phyloP scores from a whole-genome alignment of 139 green algal species.

The Micromonas pusilla region DNA sequence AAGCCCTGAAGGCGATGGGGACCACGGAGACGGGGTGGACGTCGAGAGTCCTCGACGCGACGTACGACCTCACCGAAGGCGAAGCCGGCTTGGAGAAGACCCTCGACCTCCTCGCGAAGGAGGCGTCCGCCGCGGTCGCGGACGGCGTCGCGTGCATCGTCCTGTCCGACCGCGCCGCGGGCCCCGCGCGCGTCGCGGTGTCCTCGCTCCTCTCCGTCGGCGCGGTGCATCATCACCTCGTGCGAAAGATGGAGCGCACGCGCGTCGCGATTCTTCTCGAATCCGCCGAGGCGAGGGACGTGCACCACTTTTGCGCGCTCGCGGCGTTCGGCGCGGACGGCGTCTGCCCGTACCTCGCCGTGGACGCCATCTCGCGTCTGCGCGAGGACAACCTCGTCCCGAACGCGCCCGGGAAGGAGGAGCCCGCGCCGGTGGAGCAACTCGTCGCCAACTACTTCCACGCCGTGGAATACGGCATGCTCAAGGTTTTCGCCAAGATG shows the following conservation, averaged over 20 bases:
- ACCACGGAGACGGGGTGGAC: conserved; percentile 37
- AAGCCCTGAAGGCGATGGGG: conserved; percentile 58
- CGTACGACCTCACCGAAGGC: conserved; percentile 65
- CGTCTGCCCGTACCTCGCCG: conserved; percentile 88
- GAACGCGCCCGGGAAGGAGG: conserved; percentile 32
- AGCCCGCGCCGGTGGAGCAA: background rate
- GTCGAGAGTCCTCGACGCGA: conserved; percentile 71
- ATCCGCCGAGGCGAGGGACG: conserved; percentile 61
- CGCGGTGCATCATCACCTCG: conserved; percentile 81
- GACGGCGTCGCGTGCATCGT: conserved; percentile 69
- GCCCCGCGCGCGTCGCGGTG: conserved; percentile 62
- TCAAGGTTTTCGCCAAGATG: conserved; percentile 89
- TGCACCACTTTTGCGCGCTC: conserved; percentile 91
- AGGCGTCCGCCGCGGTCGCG: conserved; percentile 65
- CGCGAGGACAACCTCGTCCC: conserved; percentile 33
- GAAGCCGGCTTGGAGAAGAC: conserved; percentile 57
- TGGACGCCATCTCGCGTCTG: conserved; percentile 52
- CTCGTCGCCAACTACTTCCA: conserved; percentile 75
- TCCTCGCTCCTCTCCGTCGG: conserved; percentile 72
- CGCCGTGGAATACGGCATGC: conserved; percentile 52
- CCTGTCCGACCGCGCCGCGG: conserved; percentile 59
- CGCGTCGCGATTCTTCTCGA: conserved; percentile 74
- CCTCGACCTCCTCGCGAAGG: conserved; percentile 62
- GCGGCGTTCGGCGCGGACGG: conserved; percentile 86
- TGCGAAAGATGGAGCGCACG: conserved; percentile 55